Conservation (phyloP, 257 asterid species). For the Osmanthus fragrans region DNA sequence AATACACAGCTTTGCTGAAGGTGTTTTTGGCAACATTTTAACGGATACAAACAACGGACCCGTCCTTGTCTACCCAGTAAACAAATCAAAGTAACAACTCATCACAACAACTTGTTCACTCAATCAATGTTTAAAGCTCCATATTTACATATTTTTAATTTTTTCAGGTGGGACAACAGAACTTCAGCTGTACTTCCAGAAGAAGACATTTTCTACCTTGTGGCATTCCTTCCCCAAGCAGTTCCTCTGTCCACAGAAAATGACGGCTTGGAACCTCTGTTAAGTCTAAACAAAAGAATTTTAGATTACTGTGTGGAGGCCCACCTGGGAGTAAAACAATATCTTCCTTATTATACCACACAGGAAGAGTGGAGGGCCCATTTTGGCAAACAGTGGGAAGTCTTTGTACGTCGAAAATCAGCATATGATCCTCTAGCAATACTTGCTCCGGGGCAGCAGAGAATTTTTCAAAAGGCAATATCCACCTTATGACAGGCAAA, state of each 20-base stretch:
- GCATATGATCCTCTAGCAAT: slow-evolving; percentile 82
- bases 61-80: slow-evolving; percentile 77
- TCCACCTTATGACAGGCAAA: slow-evolving; percentile 50
- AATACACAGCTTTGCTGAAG: slow-evolving; percentile 59
- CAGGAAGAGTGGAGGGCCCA: slow-evolving; percentile 80
- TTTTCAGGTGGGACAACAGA: slow-evolving; percentile 79
- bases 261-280: slow-evolving; percentile 45
- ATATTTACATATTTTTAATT: not conserved
- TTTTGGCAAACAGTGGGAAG: slow-evolving; percentile 74
- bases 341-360: slow-evolving; percentile 67
- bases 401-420: slow-evolving; percentile 63
- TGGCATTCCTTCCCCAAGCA: slow-evolving; percentile 76
- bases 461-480: slow-evolving; percentile 66
- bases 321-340: slow-evolving; percentile 75
- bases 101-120: not conserved
- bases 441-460: slow-evolving; percentile 94
- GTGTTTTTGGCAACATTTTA: slow-evolving; percentile 67
- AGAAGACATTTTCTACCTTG: slow-evolving; percentile 78
- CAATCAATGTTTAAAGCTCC: slow-evolving; percentile 20
- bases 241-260: slow-evolving; percentile 45
- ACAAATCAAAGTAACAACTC: slow-evolving; percentile 71
- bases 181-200: slow-evolving; percentile 84
- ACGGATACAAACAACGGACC: slow-evolving; percentile 75
- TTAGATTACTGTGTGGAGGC: slow-evolving; percentile 60
- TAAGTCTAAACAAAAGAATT: slow-evolving; percentile 53